phyloP scores from a whole-genome alignment of 768 basidiomycete species.

The Ephemerocybe angulata region DNA sequence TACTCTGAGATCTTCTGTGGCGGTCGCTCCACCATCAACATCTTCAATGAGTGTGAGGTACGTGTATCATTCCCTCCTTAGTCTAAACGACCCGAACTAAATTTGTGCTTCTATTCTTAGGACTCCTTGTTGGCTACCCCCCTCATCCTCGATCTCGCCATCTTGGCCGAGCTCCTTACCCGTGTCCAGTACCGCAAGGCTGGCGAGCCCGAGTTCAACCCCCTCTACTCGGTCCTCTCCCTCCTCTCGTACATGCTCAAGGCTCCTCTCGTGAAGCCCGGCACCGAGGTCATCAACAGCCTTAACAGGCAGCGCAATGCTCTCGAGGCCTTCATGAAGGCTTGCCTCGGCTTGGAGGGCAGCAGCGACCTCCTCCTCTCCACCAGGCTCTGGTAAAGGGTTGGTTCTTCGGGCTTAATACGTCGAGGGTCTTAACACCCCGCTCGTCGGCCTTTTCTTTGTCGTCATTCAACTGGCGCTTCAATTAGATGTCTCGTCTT shows the following conservation, averaged over 20 bases:
- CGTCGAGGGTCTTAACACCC: neutral
- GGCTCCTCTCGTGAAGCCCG: constrained; percentile 94
- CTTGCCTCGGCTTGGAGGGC: constrained; percentile 84
- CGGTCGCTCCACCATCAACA: constrained; percentile 89
- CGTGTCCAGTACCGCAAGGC: constrained; percentile 83
- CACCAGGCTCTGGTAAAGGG: constrained; percentile 79
- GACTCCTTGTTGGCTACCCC: constrained; percentile 96
- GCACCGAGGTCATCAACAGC: constrained; percentile 91
- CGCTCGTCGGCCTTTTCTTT: neutral
- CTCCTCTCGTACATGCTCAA: constrained; percentile 97
- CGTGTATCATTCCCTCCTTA: constrained; percentile 15
- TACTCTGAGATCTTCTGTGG: constrained; percentile 98
- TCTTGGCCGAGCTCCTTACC: constrained; percentile 91
- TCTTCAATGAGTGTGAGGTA: constrained; percentile 97
- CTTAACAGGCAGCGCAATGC: constrained; percentile 93
- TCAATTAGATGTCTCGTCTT: neutral
- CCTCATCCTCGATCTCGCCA: constrained; percentile 88
- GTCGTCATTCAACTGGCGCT: constrained; percentile 2
- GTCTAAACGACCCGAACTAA: constrained; percentile 6
- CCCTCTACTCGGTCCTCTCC: constrained; percentile 88
- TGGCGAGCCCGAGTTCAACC: constrained; percentile 54
- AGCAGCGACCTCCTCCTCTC: constrained; percentile 82
- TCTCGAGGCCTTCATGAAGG: constrained; percentile 91
- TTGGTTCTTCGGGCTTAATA: neutral
- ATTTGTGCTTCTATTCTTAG: constrained; percentile 31